phyloP scores from a whole-genome alignment of 345 rosid species.

The Gossypium thurberi region DNA sequence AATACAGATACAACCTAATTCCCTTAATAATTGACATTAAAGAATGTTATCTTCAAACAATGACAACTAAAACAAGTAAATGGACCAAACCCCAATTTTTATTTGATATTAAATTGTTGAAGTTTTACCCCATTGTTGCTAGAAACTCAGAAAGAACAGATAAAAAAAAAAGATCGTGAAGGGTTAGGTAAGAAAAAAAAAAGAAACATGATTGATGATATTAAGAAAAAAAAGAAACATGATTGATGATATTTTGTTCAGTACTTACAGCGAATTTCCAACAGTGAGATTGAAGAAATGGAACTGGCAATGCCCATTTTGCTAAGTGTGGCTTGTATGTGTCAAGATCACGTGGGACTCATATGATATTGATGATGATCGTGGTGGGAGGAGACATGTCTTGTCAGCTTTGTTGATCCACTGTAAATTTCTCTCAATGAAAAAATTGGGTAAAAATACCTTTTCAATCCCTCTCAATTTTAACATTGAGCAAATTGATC shows the following conservation, averaged over 20 bases:
- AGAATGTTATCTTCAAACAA: constrained; percentile 17
- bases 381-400: constrained; percentile 10
- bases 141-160: not conserved
- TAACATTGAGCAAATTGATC: too few species aligned
- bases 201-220: too few species aligned
- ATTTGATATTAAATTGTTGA: not conserved
- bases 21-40: constrained; percentile 22
- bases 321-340: not conserved
- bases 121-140: not conserved
- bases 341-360: constrained; percentile 14
- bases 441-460: too few species aligned
- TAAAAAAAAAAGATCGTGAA: not conserved
- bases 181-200: not conserved
- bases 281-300: constrained; percentile 10
- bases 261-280: not conserved
- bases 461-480: too few species aligned
- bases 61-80: not conserved
- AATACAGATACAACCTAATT: constrained; percentile 24
- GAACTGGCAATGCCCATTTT: not conserved
- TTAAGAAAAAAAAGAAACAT: not conserved
- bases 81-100: not conserved
- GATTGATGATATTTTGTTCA: not conserved
- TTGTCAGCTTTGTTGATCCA: constrained; percentile 16
- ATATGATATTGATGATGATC: constrained; percentile 1
- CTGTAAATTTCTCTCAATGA: not conserved